Conservation (phyloP, 108 stramenopile genomes). For the Cyclotella cryptica region DNA sequence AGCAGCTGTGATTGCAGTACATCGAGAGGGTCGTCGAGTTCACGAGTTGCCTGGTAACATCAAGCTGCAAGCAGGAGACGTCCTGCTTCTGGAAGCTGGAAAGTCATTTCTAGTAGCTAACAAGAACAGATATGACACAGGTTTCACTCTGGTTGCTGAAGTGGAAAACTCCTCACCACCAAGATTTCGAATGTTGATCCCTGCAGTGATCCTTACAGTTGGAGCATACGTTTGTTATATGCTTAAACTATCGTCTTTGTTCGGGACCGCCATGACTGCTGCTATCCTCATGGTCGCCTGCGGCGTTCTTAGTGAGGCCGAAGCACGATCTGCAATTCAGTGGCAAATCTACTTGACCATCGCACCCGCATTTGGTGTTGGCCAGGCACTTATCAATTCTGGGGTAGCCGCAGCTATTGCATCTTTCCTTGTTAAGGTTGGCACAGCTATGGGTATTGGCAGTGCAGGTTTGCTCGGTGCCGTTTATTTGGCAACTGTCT, state of each 20-base stretch:
- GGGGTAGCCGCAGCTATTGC: constrained; percentile 79
- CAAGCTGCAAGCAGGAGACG: constrained; percentile 85
- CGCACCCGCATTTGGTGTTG: constrained; percentile 88
- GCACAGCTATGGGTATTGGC: constrained; percentile 63
- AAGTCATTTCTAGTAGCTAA: constrained; percentile 74
- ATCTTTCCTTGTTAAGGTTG: constrained; percentile 58
- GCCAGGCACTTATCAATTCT: constrained; percentile 77
- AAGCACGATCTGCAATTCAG: constrained; percentile 79
- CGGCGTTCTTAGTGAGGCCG: constrained; percentile 83
- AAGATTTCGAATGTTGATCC: constrained; percentile 67
- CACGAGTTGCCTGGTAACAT: constrained; percentile 85
- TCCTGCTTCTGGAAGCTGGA: constrained; percentile 84
- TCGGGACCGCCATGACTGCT: constrained; percentile 67
- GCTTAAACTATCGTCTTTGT: constrained; percentile 59
- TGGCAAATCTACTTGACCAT: constrained; percentile 87
- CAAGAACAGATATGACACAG: constrained; percentile 63
- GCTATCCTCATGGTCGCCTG: constrained; percentile 66
- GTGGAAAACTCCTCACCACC: constrained; percentile 88
- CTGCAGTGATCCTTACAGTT: constrained; percentile 68
- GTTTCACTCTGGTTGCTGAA: constrained; percentile 79
- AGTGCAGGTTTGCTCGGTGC: constrained; percentile 78
- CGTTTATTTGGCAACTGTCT: constrained; percentile 83
- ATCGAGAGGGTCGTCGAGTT: constrained; percentile 76
- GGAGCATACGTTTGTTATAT: constrained; percentile 46
- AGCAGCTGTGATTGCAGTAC: constrained; percentile 89